Conservation (phyloP, 345 rosid genomes). For the Tarenaya hassleriana region DNA sequence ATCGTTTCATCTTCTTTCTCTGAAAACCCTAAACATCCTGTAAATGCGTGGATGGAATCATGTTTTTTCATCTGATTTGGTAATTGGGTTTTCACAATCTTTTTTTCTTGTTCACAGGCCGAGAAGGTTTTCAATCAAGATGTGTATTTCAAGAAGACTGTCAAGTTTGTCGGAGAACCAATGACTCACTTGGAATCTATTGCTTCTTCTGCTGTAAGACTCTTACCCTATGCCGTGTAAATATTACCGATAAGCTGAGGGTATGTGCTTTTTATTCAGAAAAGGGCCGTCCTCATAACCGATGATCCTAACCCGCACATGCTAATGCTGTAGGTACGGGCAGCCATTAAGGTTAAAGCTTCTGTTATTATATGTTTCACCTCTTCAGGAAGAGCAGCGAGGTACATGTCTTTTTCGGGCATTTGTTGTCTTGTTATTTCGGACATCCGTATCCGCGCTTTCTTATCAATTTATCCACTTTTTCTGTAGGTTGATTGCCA, state of each 20-base stretch:
- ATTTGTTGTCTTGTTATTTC: neutral
- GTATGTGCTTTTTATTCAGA: no score
- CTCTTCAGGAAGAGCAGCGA: conserved; percentile 97
- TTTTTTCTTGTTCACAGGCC: conserved; percentile 42
- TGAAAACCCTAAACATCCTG: neutral
- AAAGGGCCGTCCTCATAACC: no score
- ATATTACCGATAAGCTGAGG: no score
- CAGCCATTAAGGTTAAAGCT: conserved; percentile 98
- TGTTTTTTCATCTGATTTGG: neutral
- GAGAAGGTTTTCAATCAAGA: conserved; percentile 97
- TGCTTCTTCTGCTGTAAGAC: conserved; percentile 89
- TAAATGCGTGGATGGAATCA: neutral
- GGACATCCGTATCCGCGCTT: neutral
- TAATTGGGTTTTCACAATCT: conserved; percentile 5
- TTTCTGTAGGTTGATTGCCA: conserved; percentile 77
- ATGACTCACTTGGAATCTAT: conserved; percentile 95
- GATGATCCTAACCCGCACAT: conserved; percentile 1
- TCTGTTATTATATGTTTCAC: conserved; percentile 96
- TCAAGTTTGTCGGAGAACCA: conserved; percentile 90
- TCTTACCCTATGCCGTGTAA: no score
- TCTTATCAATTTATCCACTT: neutral
- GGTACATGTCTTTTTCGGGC: conserved; percentile 38
- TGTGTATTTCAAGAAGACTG: conserved; percentile 79
- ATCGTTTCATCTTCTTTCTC: neutral
- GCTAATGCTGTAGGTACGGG: conserved; percentile 54